Base-by-base conservation (phyloP, 345 rosid genomes). In the Arabis hirsuta region DNA sequence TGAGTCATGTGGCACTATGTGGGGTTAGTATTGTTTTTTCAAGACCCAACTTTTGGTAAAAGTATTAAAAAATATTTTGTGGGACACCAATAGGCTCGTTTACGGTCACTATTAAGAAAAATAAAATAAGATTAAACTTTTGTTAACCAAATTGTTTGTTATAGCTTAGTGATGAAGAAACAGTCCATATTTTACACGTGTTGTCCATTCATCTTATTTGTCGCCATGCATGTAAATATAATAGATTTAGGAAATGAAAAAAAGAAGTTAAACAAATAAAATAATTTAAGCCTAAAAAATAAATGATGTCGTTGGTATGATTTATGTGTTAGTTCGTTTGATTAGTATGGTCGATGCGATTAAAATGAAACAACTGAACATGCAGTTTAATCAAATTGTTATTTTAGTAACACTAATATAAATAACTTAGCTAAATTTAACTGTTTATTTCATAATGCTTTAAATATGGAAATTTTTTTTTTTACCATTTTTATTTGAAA, bases 1-100 rank as follows among this genome's bases (percentile, higher is more conserved):
- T 70, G 81, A 83, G 90, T 84, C 86, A 83, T 79, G 62, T 62
- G 78, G 79, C 84, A 85, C 84, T 78, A 68, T 10, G 75, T 75
- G 73, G 76, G 83, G 83, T 62, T 65, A 43, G n/a, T 22, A 32
- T 24, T 29, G 38, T 8, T 47, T 41, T 52, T 47, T 52, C 9
- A 31, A 58, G 46, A 22, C 22, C 22, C 29, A 39, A 57, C 60
- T 46, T 67, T 68, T 68, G 12, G 13, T 8, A 52, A 74, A 61
- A 72, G 62, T 55, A 54, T 16, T 16, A 20, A 12, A n/a, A 66
- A 67, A 67, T 67, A 74, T 67, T 60, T 67, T 59, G 73, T 67
- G 78, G 68, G 73, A n/a, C 38, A 66, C 53, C 67, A 50, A 63
- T 55, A 16, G 22, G 3, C 24, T 34, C 57, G 43, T 24, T 46